Conservation (phyloP, 2,329 filamentous ascomycete species). For the Ophiostoma australiae region DNA sequence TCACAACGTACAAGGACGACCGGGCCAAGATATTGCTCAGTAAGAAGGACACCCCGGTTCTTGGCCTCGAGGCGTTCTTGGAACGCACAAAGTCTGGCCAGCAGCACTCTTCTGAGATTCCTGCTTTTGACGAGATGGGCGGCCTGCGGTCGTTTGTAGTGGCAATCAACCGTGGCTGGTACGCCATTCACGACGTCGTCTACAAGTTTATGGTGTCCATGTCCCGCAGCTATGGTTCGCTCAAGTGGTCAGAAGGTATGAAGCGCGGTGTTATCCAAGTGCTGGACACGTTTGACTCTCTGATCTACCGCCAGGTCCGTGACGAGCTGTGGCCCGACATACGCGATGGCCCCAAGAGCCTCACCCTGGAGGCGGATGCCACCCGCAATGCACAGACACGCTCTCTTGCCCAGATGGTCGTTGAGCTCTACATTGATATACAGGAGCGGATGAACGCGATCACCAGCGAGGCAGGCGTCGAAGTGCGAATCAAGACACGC, state of each 20-base stretch:
- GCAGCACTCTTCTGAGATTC: conserved; percentile 45
- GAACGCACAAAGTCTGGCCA: conserved; percentile 57
- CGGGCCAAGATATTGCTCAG: conserved; percentile 48
- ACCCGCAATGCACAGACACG: conserved; percentile 35
- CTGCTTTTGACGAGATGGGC: conserved; percentile 48
- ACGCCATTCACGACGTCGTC: conserved; percentile 52
- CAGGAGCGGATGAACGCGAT: conserved; percentile 50
- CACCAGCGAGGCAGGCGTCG: conserved; percentile 49
- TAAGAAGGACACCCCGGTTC: conserved; percentile 48
- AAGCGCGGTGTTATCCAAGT: conserved; percentile 55
- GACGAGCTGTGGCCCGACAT: conserved; percentile 35
- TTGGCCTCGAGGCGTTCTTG: conserved; percentile 57
- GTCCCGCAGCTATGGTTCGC: conserved; percentile 47
- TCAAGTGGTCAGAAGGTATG: conserved; percentile 54
- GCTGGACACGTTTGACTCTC: conserved; percentile 49
- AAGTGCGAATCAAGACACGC: conserved; percentile 46
- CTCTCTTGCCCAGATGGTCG: conserved; percentile 52
- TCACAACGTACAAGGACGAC: conserved; percentile 48
- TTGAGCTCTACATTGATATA: conserved; percentile 58
- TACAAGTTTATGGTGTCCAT: conserved; percentile 55
- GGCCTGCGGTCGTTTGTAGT: conserved; percentile 51
- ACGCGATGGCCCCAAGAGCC: background rate
- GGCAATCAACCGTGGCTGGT: conserved; percentile 46
- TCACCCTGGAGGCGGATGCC: background rate
- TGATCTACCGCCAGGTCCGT: conserved; percentile 40